Evolutionary conservation across 306 rosid species (phyloP).

Genomic region (Crataegus laevigata): DNA sequence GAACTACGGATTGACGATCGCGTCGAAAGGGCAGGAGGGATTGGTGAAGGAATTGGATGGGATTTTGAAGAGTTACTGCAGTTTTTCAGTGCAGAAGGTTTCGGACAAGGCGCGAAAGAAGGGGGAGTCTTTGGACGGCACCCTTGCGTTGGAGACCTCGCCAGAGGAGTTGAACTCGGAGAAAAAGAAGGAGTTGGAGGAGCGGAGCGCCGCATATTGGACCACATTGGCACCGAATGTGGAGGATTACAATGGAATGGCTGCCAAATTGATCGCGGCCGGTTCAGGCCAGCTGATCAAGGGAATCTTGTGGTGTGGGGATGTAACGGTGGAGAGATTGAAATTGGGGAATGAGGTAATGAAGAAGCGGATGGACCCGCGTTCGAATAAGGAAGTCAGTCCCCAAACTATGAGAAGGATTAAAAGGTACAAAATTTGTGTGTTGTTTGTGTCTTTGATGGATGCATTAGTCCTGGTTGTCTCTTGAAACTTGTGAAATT

Average conservation of each 20-base stretch:
- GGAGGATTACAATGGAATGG: constrained; percentile 69
- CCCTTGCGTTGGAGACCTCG: constrained; percentile 55
- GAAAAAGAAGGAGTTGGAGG: constrained; percentile 74
- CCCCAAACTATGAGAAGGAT: constrained; percentile 77
- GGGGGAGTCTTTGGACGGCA: constrained; percentile 55
- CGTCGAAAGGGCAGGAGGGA: constrained; percentile 69
- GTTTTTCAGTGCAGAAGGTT: constrained; percentile 63
- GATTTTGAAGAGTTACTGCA: constrained; percentile 40
- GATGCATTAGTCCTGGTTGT: not conserved
- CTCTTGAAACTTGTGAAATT: not conserved
- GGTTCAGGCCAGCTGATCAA: constrained; percentile 70
- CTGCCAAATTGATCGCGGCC: constrained; percentile 66
- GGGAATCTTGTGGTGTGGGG: constrained; percentile 97
- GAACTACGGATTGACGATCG: constrained; percentile 80
- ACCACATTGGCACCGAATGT: constrained; percentile 95
- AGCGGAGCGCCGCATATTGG: constrained; percentile 73
- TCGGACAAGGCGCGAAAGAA: constrained; percentile 55
- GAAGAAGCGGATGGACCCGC: constrained; percentile 59
- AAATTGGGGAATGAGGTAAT: constrained; percentile 68
- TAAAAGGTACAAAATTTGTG: constrained; percentile 33
- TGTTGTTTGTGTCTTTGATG: not conserved
- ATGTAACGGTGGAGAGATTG: constrained; percentile 83
- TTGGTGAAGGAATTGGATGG: constrained; percentile 51
- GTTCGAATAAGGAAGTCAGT: constrained; percentile 42
- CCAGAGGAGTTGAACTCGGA: constrained; percentile 55